Percentiles rank a stretch among this genome's conserved stretches.
phyloP scores from a whole-genome alignment of 352 stramenopile genomes.

The Sclerospora graminicola region DNA sequence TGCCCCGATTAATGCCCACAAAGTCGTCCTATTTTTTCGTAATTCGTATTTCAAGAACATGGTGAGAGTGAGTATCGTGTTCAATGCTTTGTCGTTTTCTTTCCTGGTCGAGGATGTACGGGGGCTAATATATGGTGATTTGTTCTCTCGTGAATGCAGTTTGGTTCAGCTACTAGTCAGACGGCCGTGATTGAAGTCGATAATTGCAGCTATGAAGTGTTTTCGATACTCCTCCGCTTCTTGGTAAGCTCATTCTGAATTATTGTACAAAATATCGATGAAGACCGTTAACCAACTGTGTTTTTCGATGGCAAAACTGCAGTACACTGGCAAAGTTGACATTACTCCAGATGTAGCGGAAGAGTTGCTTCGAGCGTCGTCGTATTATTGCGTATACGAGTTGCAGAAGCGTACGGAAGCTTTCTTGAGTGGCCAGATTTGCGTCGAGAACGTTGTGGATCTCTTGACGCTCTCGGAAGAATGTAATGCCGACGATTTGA shows the following conservation, averaged over 20 bases:
- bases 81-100: background rate
- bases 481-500: slow-evolving; percentile 68
- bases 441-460: slow-evolving; percentile 71
- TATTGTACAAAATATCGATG: too few relatives aligned
- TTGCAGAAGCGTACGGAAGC: slow-evolving; percentile 77
- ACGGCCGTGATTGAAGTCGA: slow-evolving; percentile 83
- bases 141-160: slow-evolving; percentile 30
- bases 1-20: slow-evolving; percentile 80
- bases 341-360: slow-evolving; percentile 77
- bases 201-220: slow-evolving; percentile 85
- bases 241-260: slow-evolving; percentile 34
- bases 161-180: slow-evolving; percentile 69
- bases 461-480: slow-evolving; percentile 67
- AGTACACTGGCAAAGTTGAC: slow-evolving; percentile 84
- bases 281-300: too few relatives aligned
- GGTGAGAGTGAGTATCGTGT: slow-evolving; percentile 69
- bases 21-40: slow-evolving; percentile 83
- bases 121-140: slow-evolving; percentile 2
- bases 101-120: background rate
- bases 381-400: slow-evolving; percentile 78
- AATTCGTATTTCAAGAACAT: slow-evolving; percentile 90
- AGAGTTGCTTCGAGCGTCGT: slow-evolving; percentile 66
- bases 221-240: slow-evolving; percentile 76
- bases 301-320: slow-evolving; percentile 11
- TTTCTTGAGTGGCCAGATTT: slow-evolving; percentile 74